Evolutionary conservation across 2,329 filamentous ascomycete genomes (phyloP).

Genomic region (Phaeosphaeriaceae sp.): DNA sequence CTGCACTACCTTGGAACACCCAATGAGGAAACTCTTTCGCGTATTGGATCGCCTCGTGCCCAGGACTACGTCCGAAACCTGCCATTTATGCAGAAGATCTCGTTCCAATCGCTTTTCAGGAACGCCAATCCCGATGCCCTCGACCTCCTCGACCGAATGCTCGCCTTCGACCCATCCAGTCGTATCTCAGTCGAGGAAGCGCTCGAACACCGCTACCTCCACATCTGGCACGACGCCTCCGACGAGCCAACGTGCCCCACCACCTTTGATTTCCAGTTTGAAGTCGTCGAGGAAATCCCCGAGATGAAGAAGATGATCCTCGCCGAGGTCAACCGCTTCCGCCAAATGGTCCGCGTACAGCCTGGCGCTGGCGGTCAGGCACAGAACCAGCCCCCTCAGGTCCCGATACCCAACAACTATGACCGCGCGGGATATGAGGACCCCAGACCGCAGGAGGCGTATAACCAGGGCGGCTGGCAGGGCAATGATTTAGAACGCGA

Average conservation of each 20-base stretch:
- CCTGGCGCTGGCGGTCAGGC: conserved; percentile 39
- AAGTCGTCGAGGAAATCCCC: conserved; percentile 91
- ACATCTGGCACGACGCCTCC: conserved; percentile 97
- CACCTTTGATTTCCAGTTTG: conserved; percentile 98
- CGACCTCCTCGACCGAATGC: conserved; percentile 94
- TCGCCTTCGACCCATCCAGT: conserved; percentile 92
- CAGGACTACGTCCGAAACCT: conserved; percentile 99
- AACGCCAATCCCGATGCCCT: conserved; percentile 95
- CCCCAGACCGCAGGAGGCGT: conserved; percentile 67
- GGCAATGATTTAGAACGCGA: conserved; percentile 53
- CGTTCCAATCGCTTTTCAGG: conserved; percentile 87
- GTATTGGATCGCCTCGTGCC: conserved; percentile 92
- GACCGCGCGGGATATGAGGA: conserved; percentile 67
- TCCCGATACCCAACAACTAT: conserved; percentile 70
- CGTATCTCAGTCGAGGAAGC: conserved; percentile 95
- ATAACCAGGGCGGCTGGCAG: conserved; percentile 48
- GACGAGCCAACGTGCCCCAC: conserved; percentile 94
- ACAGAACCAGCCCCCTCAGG: conserved; percentile 57
- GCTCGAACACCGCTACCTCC: conserved; percentile 93
- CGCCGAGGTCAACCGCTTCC: conserved; percentile 90
- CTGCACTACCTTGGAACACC: conserved; percentile 97
- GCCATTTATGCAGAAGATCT: conserved; percentile 91
- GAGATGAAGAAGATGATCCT: conserved; percentile 98
- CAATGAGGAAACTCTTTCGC: conserved; percentile 89
- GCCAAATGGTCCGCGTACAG: conserved; percentile 62